Base-by-base conservation (phyloP, 345 rosid genomes). In the Abelmoschus esculentus region DNA sequence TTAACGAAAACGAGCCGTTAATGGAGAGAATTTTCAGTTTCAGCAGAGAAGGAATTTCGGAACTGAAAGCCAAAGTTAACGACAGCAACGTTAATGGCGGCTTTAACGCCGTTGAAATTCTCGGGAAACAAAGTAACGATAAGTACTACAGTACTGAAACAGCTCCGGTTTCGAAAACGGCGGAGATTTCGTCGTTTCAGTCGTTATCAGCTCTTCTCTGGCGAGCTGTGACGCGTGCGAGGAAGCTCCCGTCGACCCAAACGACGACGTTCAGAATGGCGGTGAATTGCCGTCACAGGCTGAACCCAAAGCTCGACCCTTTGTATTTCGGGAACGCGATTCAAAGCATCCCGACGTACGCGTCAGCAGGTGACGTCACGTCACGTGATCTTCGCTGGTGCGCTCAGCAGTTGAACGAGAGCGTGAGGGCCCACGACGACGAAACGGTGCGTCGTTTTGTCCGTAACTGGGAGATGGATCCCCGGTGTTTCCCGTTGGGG, bases 231-330 rank as follows among this genome's bases (percentile, higher is more conserved):
- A 93, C 97, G 7, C 89, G 96, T 6, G 97, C 91, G 7, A 87
- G 99, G 82, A 88, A 88, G 69, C 76, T 88, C 4, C 87, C 80
- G 9, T 66, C 73, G 6, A 5, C 79, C 0, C 84, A 89, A 70
- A 80, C 70, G 80, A 87, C 97, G 13, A 88, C 99, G 78, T 93
- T 93, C 62, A 77, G 97, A 2, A 89, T 93, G 99, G 99, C 99
- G 0, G 95, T 93, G 46, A 93, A 93, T 66, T 83, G 89, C 67
- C 91, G 97, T 19, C 90, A 79, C 75, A 79, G 99, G 5, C 32
- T 91, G 70, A 87, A 47, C 72, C 99, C 97, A 28, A 85, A 83
- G 55, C 55, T 93, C 38, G 85, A 91, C 26, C 78, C 91, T 8
- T 66, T 82, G 0, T 93, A 93, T 55, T 93, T 93, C 73, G 99